Evolutionary conservation across 2,329 filamentous ascomycete genomes (phyloP), one percentile per base, ranked within the genome.

Genomic region (Sordariomycetes sp.): DNA sequence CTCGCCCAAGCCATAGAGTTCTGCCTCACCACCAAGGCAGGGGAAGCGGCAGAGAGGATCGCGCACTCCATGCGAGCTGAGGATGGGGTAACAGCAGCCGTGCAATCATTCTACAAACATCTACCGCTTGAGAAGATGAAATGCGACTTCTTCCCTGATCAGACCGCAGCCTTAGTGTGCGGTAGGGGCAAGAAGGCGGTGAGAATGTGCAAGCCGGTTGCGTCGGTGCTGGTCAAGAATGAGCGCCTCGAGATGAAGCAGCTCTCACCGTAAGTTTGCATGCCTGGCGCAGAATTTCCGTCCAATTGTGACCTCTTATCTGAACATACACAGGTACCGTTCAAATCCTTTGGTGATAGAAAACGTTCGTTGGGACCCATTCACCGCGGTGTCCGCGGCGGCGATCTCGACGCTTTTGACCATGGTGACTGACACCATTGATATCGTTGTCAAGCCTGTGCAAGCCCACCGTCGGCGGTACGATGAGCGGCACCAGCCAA

Each of bases 71-170:
- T 39, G 37, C 16, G 23, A 2, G 9, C 6, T 11, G 37, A 39
- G 14, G 6, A 16, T n/a, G 37, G 37, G 6, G 37, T 39, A 8
- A 23, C 40, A 17, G 51, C 52, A 17, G 58, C 59, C 1, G 59
- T 61, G 1, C 44, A 55, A 21, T 58, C 54, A 5, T 66, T 66
- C 42, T 58, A 66, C 39, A 42, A 50, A 6, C 44, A 54, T 15
- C 42, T 65, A 11, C 53, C 54, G 3, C 37, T 54, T 6, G 43
- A 55, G n/a, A 45, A 46, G 4, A 46, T 62, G 42, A 44, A 47
- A 2, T 64, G 60, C 41, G 48, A 52, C 11, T 39, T 63, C 17
- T 42, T 60, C 4, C 46, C 50, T 4, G 66, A 74, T 18, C 57
- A 58, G 3, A 61, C 67, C 4, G 72, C 74, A 1, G 60, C 62